A percentile compares a stretch with the other conserved stretches of the same genome.
Evolutionary conservation across 768 basidiomycete species (phyloP).

Genomic region (Paxillus ammoniavirescens): DNA sequence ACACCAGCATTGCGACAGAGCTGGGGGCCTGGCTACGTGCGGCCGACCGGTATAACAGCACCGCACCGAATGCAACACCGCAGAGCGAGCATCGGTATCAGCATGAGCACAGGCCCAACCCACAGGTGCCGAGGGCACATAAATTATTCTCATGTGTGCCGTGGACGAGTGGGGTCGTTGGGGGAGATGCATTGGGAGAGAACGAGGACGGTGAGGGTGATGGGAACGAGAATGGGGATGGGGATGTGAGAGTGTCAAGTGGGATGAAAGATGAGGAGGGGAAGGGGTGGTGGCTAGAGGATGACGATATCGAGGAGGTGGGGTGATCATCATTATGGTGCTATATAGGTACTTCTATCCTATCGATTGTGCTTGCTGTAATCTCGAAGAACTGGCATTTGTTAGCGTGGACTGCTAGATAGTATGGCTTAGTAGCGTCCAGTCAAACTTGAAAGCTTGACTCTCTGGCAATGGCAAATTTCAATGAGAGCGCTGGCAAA

Average conservation of each 20-base stretch:
- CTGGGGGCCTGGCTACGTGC: conserved; percentile 60
- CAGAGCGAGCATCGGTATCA: neutral
- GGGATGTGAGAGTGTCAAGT: conserved; percentile 29
- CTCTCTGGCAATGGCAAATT: no score
- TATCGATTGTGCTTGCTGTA: no score
- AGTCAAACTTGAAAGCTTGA: no score
- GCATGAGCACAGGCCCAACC: neutral
- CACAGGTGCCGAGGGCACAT: conserved; percentile 35
- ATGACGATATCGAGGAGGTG: conserved; percentile 56
- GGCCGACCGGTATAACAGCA: conserved; percentile 27
- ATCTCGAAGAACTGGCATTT: no score
- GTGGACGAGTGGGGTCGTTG: conserved; percentile 36
- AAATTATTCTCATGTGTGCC: conserved; percentile 50
- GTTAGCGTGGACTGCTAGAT: no score
- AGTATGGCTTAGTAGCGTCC: no score
- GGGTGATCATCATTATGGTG: conserved; percentile 8
- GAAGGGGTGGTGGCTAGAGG: conserved; percentile 52
- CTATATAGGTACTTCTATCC: neutral
- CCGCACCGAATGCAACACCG: neutral
- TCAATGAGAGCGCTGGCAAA: no score
- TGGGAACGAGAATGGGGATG: conserved; percentile 24
- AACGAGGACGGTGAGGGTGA: conserved; percentile 27
- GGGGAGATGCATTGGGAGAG: conserved; percentile 25
- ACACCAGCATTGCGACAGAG: conserved; percentile 50
- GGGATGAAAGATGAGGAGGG: conserved; percentile 27